phyloP scores from a whole-genome alignment of 768 basidiomycete genomes.

The Mycena pura region DNA sequence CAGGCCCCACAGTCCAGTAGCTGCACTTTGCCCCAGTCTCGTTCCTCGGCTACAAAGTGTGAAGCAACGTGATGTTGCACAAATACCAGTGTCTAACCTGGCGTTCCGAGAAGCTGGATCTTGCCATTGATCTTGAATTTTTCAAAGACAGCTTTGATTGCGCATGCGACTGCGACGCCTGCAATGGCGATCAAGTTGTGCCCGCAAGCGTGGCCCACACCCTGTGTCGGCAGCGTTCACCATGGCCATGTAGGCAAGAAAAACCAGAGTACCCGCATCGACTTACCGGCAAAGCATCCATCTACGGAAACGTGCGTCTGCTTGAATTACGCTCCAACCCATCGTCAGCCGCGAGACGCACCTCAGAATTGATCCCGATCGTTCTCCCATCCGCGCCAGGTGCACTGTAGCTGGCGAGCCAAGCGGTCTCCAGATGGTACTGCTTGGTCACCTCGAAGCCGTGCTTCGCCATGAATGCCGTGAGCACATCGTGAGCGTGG shows the following conservation, averaged over 20 bases:
- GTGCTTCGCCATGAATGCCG: conserved; percentile 67
- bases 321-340: neutral
- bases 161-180: conserved; percentile 76
- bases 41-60: conserved; percentile 69
- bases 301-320: conserved; percentile 48
- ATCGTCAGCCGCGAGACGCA: conserved; percentile 42
- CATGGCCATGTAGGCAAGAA: conserved; percentile 12
- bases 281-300: conserved; percentile 60
- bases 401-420: conserved; percentile 72
- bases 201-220: conserved; percentile 78
- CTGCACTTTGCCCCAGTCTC: conserved; percentile 73
- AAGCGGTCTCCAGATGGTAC: conserved; percentile 73
- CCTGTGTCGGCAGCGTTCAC: conserved; percentile 28
- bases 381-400: conserved; percentile 71
- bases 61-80: neutral
- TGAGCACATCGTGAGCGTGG: conserved; percentile 74
- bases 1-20: conserved; percentile 64
- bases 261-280: too few species aligned
- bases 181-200: conserved; percentile 84
- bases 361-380: conserved; percentile 83
- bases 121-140: conserved; percentile 71
- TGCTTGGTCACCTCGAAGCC: conserved; percentile 71
- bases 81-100: conserved; percentile 51
- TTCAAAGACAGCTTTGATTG: conserved; percentile 68
- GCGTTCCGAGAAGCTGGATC: conserved; percentile 78